phyloP scores from a whole-genome alignment of 257 asterid species.

The Haberlea rhodopensis region DNA sequence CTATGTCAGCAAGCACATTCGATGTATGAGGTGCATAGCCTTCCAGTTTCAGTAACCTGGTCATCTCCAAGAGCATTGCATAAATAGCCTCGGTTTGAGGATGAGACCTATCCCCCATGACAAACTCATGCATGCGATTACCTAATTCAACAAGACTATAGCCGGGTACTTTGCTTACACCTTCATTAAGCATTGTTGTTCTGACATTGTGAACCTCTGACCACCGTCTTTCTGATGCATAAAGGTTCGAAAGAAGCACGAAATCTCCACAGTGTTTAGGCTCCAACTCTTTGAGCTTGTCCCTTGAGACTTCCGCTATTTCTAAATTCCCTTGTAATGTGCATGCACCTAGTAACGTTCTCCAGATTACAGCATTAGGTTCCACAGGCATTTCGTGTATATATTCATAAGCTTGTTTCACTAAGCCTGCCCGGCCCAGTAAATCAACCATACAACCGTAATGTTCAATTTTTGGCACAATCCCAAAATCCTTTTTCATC shows the following conservation, averaged over 20 bases:
- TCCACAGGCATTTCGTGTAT: constrained; percentile 59
- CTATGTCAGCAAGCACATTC: constrained; percentile 74
- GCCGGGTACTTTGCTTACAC: constrained; percentile 76
- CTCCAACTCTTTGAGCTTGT: constrained; percentile 46
- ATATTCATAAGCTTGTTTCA: constrained; percentile 56
- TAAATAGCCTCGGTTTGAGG: constrained; percentile 57
- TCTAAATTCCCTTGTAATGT: constrained; percentile 49
- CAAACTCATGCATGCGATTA: constrained; percentile 56
- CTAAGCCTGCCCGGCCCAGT: constrained; percentile 74
- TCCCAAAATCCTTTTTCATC: constrained; percentile 47
- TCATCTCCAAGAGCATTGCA: constrained; percentile 75
- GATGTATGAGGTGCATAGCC: constrained; percentile 73
- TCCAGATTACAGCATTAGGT: constrained; percentile 80
- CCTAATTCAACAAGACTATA: constrained; percentile 75
- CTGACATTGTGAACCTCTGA: constrained; percentile 62
- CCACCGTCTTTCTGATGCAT: constrained; percentile 78
- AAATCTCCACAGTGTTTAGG: constrained; percentile 77
- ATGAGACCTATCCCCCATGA: constrained; percentile 74
- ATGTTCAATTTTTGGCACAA: constrained; percentile 73
- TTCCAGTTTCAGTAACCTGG: constrained; percentile 53
- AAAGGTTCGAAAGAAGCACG: constrained; percentile 77
- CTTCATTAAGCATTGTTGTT: constrained; percentile 61
- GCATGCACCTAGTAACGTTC: constrained; percentile 75
- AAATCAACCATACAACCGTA: constrained; percentile 87
- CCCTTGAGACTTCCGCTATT: constrained; percentile 57